These are phyloP conservation scores for Backusella circina DNA, from an alignment of 192 early-diverging fungal species.

Conservation along the genomic window DNA sequence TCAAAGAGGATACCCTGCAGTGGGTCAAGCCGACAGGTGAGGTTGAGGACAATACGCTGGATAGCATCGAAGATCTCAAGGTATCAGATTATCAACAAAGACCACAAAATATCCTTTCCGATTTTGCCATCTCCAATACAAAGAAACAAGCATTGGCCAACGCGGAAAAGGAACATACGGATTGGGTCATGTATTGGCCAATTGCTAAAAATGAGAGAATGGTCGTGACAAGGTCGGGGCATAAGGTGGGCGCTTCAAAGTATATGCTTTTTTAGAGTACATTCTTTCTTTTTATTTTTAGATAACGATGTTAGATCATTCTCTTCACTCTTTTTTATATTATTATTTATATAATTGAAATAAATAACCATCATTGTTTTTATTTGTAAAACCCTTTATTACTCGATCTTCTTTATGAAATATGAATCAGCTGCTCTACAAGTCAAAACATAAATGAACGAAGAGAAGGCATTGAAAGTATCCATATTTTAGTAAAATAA, in stretches of 20 bases:
- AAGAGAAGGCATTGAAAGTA: too few species aligned
- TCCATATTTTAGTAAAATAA: background rate
- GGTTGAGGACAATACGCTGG: background rate
- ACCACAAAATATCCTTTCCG: background rate
- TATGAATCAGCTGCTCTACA: background rate
- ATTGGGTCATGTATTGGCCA: background rate
- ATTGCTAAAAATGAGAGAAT: background rate
- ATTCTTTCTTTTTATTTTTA: background rate
- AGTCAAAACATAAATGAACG: background rate
- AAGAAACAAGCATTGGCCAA: background rate
- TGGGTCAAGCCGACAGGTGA: background rate
- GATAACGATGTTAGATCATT: background rate
- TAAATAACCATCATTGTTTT: background rate
- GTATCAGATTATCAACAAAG: background rate
- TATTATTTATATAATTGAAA: background rate
- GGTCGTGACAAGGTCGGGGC: background rate
- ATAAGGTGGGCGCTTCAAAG: slow-evolving; percentile 4
- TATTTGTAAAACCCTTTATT: background rate
- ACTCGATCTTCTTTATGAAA: background rate
- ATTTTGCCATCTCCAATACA: background rate
- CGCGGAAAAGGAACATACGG: background rate
- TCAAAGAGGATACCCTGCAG: background rate
- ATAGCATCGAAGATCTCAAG: background rate
- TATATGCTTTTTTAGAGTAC: background rate
- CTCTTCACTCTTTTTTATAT: background rate